These are phyloP conservation scores for Cordyceps fumosorosea DNA, from an alignment of 2,329 filamentous ascomycete species.

Conservation along the genomic window DNA sequence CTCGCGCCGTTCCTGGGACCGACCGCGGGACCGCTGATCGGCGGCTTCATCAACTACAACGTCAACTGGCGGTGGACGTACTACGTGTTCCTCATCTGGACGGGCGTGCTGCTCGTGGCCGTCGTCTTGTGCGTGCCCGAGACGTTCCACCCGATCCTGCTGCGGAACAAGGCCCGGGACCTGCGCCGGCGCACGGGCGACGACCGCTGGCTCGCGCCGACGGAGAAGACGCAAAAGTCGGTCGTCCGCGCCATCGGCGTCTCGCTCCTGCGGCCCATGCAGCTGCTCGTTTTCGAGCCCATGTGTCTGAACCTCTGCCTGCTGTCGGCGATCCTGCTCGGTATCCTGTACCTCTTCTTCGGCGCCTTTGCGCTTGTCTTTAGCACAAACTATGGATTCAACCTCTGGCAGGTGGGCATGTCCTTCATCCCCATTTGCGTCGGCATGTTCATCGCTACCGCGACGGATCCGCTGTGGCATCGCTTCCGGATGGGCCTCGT, in stretches of 20 bases:
- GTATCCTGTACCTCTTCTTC: constrained; percentile 86
- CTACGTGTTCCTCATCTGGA: constrained; percentile 80
- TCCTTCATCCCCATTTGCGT: constrained; percentile 66
- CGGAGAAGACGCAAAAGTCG: constrained; percentile 65
- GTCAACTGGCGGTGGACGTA: constrained; percentile 75
- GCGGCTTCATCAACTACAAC: constrained; percentile 77
- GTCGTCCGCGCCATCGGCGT: constrained; percentile 53
- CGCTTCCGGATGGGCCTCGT: constrained; percentile 53
- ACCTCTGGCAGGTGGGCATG: constrained; percentile 72
- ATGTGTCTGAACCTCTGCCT: constrained; percentile 81
- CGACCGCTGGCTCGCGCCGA: constrained; percentile 65
- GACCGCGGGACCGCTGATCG: constrained; percentile 53
- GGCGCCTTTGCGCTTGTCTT: constrained; percentile 83
- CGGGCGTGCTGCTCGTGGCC: constrained; percentile 53
- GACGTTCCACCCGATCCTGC: constrained; percentile 73
- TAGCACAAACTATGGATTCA: constrained; percentile 64
- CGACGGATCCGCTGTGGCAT: constrained; percentile 60
- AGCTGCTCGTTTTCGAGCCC: constrained; percentile 73
- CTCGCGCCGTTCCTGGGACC: constrained; percentile 59
- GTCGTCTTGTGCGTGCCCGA: constrained; percentile 75
- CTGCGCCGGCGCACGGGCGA: constrained; percentile 73
- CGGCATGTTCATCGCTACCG: constrained; percentile 60
- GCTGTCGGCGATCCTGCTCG: constrained; percentile 77
- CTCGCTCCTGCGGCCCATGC: constrained; percentile 64
- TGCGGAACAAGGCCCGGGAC: constrained; percentile 63